phyloP scores from a whole-genome alignment of 2,329 filamentous ascomycete genomes.

The Sporothrix dimorphospora region DNA sequence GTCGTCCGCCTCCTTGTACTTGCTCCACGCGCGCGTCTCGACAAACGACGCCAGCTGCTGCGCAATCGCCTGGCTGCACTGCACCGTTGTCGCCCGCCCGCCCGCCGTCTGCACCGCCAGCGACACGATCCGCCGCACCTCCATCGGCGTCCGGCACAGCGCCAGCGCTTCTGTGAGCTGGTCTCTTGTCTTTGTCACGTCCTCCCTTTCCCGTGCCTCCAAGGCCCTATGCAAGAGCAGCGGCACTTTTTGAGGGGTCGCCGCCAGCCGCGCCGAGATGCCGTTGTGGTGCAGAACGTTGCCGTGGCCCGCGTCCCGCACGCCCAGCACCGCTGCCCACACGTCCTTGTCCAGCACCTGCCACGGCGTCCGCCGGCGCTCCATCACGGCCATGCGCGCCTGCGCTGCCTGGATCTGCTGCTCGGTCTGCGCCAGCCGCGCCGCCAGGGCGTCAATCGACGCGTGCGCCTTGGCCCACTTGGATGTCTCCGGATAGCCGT shows the following conservation, averaged over 20 bases:
- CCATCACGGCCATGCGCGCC: slow-evolving; percentile 15
- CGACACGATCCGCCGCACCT: slow-evolving; percentile 38
- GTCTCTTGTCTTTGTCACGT: neutral
- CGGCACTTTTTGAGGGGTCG: slow-evolving; percentile 31
- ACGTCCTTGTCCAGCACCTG: slow-evolving; percentile 50
- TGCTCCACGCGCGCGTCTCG: neutral
- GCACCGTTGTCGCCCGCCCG: slow-evolving; percentile 33
- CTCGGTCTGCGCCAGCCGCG: slow-evolving; percentile 41
- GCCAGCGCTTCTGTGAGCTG: slow-evolving; percentile 29
- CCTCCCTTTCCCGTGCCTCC: neutral
- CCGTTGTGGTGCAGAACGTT: slow-evolving; percentile 38
- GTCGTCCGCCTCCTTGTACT: neutral
- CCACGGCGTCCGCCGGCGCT: slow-evolving; percentile 40
- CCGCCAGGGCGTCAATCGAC: slow-evolving; percentile 34
- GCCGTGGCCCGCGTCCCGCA: neutral
- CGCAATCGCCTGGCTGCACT: neutral
- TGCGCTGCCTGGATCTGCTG: slow-evolving; percentile 33
- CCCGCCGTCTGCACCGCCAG: slow-evolving; percentile 31
- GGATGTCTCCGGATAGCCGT: slow-evolving; percentile 37
- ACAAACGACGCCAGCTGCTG: slow-evolving; percentile 11
- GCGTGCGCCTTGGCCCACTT: slow-evolving; percentile 39
- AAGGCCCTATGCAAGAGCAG: slow-evolving; percentile 39
- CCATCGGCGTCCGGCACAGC: slow-evolving; percentile 27
- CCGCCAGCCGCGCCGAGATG: slow-evolving; percentile 35
- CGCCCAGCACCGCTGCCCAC: slow-evolving; percentile 43